A percentile compares a stretch with the other conserved stretches of the same genome.
phyloP scores from a whole-genome alignment of 495 filamentous ascomycete species.

The Lasiosphaeriaceae sp. region DNA sequence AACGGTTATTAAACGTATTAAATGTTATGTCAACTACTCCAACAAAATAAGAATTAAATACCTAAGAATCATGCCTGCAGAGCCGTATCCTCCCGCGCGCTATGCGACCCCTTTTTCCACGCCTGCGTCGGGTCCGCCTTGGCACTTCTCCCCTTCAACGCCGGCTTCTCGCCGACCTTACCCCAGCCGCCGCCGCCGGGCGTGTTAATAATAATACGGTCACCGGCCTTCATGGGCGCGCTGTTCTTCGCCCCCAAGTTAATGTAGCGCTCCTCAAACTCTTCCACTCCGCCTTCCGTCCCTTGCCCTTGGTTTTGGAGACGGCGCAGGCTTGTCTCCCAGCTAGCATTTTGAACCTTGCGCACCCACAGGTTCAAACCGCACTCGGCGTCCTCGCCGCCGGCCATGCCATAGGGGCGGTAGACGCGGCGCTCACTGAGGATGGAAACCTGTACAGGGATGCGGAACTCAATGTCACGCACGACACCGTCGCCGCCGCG shows the following conservation, averaged over 20 bases:
- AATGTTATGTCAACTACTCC: too few relatives aligned
- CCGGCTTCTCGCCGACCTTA: slow-evolving; percentile 51
- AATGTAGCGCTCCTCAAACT: slow-evolving; percentile 62
- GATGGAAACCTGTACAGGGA: slow-evolving; percentile 84
- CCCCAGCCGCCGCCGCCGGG: slow-evolving; percentile 77
- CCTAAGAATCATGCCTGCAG: slow-evolving; percentile 37
- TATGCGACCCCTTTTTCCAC: slow-evolving; percentile 60
- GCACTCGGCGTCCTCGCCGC: slow-evolving; percentile 75
- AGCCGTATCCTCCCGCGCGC: slow-evolving; percentile 49
- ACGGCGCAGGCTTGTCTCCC: slow-evolving; percentile 38
- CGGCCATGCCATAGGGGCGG: slow-evolving; percentile 81
- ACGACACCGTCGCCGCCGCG: slow-evolving; percentile 86
- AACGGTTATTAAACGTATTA: too few relatives aligned
- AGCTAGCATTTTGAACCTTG: slow-evolving; percentile 51
- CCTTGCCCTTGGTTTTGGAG: slow-evolving; percentile 15
- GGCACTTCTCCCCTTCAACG: slow-evolving; percentile 22
- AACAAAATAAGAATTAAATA: slow-evolving; percentile 12
- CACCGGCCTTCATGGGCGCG: slow-evolving; percentile 77
- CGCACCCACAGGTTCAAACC: slow-evolving; percentile 88
- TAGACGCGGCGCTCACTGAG: slow-evolving; percentile 84
- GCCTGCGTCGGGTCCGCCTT: slow-evolving; percentile 49
- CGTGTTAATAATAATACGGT: slow-evolving; percentile 72
- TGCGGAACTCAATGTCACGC: slow-evolving; percentile 90
- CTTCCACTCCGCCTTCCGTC: slow-evolving; percentile 24
- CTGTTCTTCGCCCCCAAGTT: slow-evolving; percentile 95